Evolutionary conservation across 129 eudicot genomes (phyloP), one percentile per base, ranked within the genome.

Genomic region (Glebionis coronaria): DNA sequence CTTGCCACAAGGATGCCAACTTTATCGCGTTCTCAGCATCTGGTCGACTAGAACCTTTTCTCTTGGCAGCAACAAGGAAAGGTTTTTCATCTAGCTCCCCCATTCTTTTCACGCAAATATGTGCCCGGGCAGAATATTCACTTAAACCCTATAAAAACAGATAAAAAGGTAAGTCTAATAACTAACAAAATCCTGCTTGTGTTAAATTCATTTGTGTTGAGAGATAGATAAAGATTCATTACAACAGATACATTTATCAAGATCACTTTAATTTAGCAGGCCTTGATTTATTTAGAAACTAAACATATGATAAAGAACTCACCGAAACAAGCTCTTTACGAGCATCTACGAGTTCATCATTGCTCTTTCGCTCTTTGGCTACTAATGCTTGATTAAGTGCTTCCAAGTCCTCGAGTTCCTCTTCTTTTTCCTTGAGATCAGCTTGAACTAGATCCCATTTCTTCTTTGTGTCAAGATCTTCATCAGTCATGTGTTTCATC

Each of bases 291-390:
- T 38, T 51, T 3, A 21, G 38, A 61, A 40, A 52, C 19, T 71
- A 23, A 20, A 0, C 38, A 31, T 27, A 31, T 0, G 3, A 18
- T 51, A 31, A 44, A 6, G 13, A 63, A 68, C 95, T 66, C 58
- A 88, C 93, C n/a, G 63, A 55, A 27, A 85, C 68, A 15, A 86
- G 63, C 60, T 78, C 95, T 81, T 76, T 86, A 12, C 88, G 84
- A 69, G 97, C 97, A 25, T 84, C 95, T 28, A 81, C 86, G 44
- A 90, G 47, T 69, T 90, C 97, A 40, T 80, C 88, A 42, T 82
- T 86, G 65, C 67, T 62, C 65, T 45, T 56, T 9, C 83, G 67
- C 77, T 90, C 97, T 64, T 82, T 77, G 27, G 84, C 51, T 3
- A 82, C 69, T 4, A 90, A 76, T 25, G 82, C 50, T 67, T 82